Conservation (phyloP, 2,329 filamentous ascomycete genomes). For the Colletotrichum spaethianum region DNA sequence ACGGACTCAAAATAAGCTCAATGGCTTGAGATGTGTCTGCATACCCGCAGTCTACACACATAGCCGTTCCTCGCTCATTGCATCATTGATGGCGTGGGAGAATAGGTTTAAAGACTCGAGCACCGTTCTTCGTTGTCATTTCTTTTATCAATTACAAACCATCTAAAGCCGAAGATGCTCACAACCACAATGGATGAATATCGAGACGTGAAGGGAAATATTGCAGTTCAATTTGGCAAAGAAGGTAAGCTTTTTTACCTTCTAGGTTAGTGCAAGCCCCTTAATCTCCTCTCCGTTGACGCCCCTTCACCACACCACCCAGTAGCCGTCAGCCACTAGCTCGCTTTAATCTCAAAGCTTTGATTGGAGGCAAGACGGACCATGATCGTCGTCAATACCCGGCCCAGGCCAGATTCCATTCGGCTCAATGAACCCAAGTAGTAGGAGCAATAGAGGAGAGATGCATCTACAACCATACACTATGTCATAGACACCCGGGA, state of each 20-base stretch:
- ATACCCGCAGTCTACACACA: not conserved
- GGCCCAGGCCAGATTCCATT: not conserved
- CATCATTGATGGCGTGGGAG: not conserved
- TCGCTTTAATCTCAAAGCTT: not conserved
- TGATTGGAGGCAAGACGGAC: not conserved
- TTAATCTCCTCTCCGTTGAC: conserved; percentile 17
- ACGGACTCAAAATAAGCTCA: not conserved
- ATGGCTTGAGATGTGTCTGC: not conserved
- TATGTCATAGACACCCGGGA: not conserved
- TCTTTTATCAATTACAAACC: not conserved
- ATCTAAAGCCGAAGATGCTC: no score
- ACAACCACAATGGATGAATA: not conserved
- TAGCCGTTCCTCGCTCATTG: not conserved
- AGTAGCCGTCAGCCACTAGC: conserved; percentile 18
- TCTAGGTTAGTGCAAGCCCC: not conserved
- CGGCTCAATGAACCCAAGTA: not conserved
- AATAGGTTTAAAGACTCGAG: not conserved
- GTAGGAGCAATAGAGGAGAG: not conserved
- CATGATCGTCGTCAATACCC: not conserved
- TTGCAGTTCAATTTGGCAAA: no score
- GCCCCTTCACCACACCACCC: conserved; percentile 11
- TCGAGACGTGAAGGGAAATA: not conserved
- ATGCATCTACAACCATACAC: not conserved
- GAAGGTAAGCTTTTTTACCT: not conserved
- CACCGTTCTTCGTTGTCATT: not conserved